Conservation (phyloP, 2,329 filamentous ascomycete species). For the Aspergillus tamarii region DNA sequence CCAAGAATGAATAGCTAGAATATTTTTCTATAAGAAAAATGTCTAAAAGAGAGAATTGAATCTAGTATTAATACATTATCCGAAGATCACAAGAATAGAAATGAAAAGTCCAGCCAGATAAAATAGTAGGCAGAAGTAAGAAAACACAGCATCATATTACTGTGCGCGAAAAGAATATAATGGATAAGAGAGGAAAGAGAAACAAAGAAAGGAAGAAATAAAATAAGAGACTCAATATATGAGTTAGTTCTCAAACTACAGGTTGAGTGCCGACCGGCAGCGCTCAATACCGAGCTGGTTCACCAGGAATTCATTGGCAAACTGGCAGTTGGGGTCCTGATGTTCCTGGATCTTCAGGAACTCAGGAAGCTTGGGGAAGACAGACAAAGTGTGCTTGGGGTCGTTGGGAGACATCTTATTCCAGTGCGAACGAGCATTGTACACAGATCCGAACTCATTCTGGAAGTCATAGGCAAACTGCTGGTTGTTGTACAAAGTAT, state of each 20-base stretch:
- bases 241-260: neutral
- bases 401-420: conserved; percentile 23
- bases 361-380: conserved; percentile 21
- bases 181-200: neutral
- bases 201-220: neutral
- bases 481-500: conserved; percentile 14
- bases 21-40: neutral
- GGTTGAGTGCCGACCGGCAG: conserved; percentile 5
- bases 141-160: neutral
- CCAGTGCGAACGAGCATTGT: conserved; percentile 24
- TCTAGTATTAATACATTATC: neutral
- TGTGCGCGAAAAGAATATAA: neutral
- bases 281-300: conserved; percentile 21
- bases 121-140: neutral
- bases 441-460: conserved; percentile 17
- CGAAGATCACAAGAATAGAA: neutral
- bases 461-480: conserved; percentile 19
- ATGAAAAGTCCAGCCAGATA: neutral
- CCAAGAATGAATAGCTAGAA: neutral
- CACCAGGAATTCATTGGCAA: conserved; percentile 23
- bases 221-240: neutral
- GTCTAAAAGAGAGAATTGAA: neutral
- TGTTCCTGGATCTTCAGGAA: conserved; percentile 21
- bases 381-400: conserved; percentile 13
- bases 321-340: conserved; percentile 24